A percentile compares a stretch with the other conserved stretches of the same genome.
These are phyloP conservation scores for Fusarium sp. DNA, from an alignment of 2,329 filamentous ascomycete species.

Conservation along the genomic window DNA sequence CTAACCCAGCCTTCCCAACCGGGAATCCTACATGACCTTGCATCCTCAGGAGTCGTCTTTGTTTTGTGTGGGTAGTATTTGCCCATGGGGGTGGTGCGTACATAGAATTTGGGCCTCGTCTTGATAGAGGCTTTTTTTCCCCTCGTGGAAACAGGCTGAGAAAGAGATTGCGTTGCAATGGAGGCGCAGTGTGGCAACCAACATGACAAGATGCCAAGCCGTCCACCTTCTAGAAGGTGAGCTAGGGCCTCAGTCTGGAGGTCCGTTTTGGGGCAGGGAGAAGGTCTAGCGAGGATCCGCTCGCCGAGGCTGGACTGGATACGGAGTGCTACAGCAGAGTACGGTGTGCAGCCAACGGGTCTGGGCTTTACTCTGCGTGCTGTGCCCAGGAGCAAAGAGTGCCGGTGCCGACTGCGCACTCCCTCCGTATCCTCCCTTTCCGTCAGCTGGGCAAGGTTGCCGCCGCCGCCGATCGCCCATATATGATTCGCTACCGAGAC, in stretches of 20 bases:
- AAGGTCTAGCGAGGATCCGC: neutral
- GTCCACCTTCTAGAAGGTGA: constrained; percentile 40
- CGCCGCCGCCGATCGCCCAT: constrained; percentile 28
- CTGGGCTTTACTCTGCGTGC: neutral
- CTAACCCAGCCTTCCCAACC: constrained; percentile 6
- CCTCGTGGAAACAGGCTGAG: neutral
- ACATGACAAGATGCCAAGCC: constrained; percentile 13
- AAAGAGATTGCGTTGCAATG: constrained; percentile 41
- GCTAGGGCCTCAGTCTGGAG: neutral
- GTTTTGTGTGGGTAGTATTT: constrained; percentile 9
- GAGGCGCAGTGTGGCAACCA: constrained; percentile 38
- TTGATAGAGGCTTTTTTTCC: constrained; percentile 10
- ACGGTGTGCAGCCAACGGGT: neutral
- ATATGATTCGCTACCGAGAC: constrained; percentile 50
- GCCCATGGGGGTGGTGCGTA: constrained; percentile 4
- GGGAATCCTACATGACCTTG: constrained; percentile 27
- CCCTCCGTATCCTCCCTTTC: constrained; percentile 1
- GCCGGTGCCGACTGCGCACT: neutral
- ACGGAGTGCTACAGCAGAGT: neutral
- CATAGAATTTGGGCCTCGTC: neutral
- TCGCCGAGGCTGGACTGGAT: neutral
- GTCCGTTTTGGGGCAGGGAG: neutral
- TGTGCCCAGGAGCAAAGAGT: neutral
- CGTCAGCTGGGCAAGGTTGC: constrained; percentile 48
- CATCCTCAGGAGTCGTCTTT: constrained; percentile 5